phyloP scores from a whole-genome alignment of 2,329 filamentous ascomycete species.

The Chrysoporthe cubensis region DNA sequence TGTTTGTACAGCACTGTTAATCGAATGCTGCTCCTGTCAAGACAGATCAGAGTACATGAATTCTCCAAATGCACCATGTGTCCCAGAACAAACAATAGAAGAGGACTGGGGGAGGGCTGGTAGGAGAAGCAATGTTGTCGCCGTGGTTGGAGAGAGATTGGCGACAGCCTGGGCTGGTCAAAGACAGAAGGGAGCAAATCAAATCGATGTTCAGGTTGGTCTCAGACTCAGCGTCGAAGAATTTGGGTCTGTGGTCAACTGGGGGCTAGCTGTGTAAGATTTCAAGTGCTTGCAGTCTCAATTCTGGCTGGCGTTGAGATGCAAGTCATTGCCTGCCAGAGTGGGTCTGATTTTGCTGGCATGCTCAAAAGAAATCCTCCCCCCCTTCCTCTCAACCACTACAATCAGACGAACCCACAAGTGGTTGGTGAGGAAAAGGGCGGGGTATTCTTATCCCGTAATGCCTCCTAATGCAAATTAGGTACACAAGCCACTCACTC shows the following conservation, averaged over 20 bases:
- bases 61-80: not conserved
- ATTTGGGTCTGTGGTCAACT: not conserved
- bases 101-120: not conserved
- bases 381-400: not conserved
- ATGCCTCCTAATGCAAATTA: not conserved
- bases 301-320: not conserved
- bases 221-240: not conserved
- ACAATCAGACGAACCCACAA: not conserved
- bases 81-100: not conserved
- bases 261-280: not conserved
- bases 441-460: not conserved
- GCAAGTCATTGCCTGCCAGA: not conserved
- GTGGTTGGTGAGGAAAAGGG: not conserved
- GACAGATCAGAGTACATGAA: not conserved
- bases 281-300: not conserved
- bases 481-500: conserved; percentile 1
- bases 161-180: not conserved
- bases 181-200: not conserved
- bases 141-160: not conserved
- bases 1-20: not conserved
- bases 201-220: not conserved
- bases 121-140: not conserved
- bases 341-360: not conserved
- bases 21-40: not conserved
- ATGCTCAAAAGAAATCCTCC: not conserved